These are phyloP conservation scores for Lachnellula willkommii DNA, from an alignment of 2,329 filamentous ascomycete genomes.

Conservation along the genomic window DNA sequence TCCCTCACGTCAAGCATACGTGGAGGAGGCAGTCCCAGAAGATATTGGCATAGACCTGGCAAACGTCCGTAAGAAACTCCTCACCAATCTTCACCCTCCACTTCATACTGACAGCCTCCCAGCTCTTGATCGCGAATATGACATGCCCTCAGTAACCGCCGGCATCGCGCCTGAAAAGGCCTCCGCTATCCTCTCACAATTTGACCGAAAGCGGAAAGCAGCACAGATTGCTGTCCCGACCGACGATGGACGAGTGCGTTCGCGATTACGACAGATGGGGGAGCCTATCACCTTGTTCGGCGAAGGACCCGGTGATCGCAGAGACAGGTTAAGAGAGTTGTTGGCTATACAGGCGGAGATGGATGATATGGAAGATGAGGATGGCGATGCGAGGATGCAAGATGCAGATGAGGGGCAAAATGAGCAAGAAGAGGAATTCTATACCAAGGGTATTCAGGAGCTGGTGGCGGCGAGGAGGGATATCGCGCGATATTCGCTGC, in stretches of 20 bases:
- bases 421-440: slow-evolving; percentile 89
- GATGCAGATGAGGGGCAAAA: slow-evolving; percentile 44
- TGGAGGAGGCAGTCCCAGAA: slow-evolving; percentile 71
- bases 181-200: slow-evolving; percentile 50
- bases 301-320: slow-evolving; percentile 76
- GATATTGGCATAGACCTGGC: slow-evolving; percentile 52
- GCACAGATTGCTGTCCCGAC: slow-evolving; percentile 89
- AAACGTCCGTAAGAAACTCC: slow-evolving; percentile 52
- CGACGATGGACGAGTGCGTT: slow-evolving; percentile 80
- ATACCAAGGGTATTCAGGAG: slow-evolving; percentile 72
- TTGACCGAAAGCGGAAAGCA: slow-evolving; percentile 84
- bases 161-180: slow-evolving; percentile 32
- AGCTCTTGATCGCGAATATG: slow-evolving; percentile 77
- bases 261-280: slow-evolving; percentile 76
- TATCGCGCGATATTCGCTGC: slow-evolving; percentile 79
- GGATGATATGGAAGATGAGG: slow-evolving; percentile 49
- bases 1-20: slow-evolving; percentile 86
- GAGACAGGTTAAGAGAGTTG: slow-evolving; percentile 79
- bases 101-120: slow-evolving; percentile 26
- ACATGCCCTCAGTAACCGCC: slow-evolving; percentile 29
- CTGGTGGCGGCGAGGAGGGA: slow-evolving; percentile 70
- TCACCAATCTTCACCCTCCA: slow-evolving; percentile 21
- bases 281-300: slow-evolving; percentile 94
- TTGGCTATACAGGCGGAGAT: slow-evolving; percentile 68
- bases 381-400: slow-evolving; percentile 54